phyloP scores from a whole-genome alignment of 2,329 filamentous ascomycete species.

The Lithohypha guttulata region DNA sequence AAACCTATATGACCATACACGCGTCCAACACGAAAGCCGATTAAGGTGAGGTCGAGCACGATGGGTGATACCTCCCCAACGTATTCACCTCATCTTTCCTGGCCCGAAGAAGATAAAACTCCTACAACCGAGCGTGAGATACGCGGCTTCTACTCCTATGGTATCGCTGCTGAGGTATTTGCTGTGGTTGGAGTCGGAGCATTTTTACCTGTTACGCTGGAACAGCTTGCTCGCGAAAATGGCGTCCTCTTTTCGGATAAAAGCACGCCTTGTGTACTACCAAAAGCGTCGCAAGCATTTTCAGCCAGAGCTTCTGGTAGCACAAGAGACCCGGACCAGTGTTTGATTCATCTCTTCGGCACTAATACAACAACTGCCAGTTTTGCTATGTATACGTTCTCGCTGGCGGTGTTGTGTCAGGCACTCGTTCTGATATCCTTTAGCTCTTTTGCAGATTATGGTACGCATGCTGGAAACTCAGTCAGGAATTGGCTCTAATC shows the following conservation, averaged over 20 bases:
- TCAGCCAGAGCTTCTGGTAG: background rate
- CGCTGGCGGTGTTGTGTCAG: constrained; percentile 74
- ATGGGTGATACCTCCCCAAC: too few species aligned
- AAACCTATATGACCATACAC: too few species aligned
- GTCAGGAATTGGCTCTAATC: background rate
- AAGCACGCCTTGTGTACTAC: constrained; percentile 51
- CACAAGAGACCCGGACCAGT: constrained; percentile 46
- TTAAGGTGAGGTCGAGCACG: too few species aligned
- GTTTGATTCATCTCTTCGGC: constrained; percentile 64
- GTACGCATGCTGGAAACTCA: constrained; percentile 39
- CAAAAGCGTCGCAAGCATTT: background rate
- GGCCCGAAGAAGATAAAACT: constrained; percentile 73
- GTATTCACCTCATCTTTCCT: too few species aligned
- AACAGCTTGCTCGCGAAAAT: constrained; percentile 83
- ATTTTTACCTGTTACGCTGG: constrained; percentile 84
- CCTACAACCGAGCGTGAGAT: constrained; percentile 73
- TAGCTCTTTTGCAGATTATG: constrained; percentile 60
- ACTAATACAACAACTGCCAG: constrained; percentile 75
- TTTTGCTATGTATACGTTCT: constrained; percentile 94
- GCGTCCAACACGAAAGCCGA: too few species aligned
- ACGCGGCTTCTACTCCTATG: constrained; percentile 82
- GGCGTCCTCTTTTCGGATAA: constrained; percentile 70
- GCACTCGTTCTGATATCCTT: constrained; percentile 71
- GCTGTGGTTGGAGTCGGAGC: constrained; percentile 78
- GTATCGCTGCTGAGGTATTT: constrained; percentile 90